Evolutionary conservation across 2,329 filamentous ascomycete species (phyloP), one percentile per base, ranked within the genome.

Genomic region (Neonectria punicea): DNA sequence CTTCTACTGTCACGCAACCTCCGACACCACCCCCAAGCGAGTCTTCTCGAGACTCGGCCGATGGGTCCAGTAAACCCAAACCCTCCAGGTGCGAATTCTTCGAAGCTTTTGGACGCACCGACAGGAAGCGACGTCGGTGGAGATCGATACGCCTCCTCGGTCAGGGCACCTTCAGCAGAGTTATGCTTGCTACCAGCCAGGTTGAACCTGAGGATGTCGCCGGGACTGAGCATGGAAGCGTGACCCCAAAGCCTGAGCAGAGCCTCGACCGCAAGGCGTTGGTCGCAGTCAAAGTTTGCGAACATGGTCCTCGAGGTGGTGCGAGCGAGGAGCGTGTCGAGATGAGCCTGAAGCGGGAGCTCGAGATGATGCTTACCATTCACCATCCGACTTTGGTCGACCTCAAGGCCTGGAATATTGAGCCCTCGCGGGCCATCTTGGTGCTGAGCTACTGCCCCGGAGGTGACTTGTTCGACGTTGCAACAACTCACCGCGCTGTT

Each of bases 121-220:
- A 93, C 63, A 81, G 88, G 69, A 94, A 94, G 77, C 85, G 89
- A 20, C 89, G 91, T 61, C 86, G 89, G 69, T 99, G 96, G 89
- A 88, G 92, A 70, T 92, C 91, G 13, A 81, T 99, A 43, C 91
- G 92, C 63, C 83, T 90, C 69, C 86, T 99, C 6, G 96, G 96
- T 5, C 93, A 97, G 73, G 96, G 96, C 41, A 98, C 96, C 0
- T 99, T 99, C 78, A 98, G 94, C 77, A 93, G 93, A 74, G 96
- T 99, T 20, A 91, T 97, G 81, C 84, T 99, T 46, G 96, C 94
- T 5, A 97, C 94, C 11, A 93, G 92, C 73, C 89, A 97, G 75
- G 86, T 89, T 44, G 80, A 82, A 11, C 77, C 83, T 10, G 83
- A 85, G 0, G 83, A 85, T 41, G 80, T 82, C 63, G 76, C 68